These are phyloP conservation scores for Trichoderma sp. DNA, from an alignment of 2,329 filamentous ascomycete species.

Conservation along the genomic window DNA sequence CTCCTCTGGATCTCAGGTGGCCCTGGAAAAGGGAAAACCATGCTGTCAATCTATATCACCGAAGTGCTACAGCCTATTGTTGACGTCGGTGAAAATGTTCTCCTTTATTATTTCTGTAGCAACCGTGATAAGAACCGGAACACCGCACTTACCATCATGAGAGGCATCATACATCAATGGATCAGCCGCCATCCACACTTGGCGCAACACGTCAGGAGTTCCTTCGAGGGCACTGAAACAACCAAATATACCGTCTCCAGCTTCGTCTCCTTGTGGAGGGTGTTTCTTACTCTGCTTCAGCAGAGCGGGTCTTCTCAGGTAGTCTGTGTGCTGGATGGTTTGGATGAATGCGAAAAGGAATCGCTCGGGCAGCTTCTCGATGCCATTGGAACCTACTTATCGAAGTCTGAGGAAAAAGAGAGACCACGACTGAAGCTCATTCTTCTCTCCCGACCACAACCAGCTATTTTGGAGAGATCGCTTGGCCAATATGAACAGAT, in stretches of 20 bases:
- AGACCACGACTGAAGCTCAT: slow-evolving; percentile 2
- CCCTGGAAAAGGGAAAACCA: slow-evolving; percentile 7
- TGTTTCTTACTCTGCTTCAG: slow-evolving; percentile 1
- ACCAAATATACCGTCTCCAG: slow-evolving; percentile 6
- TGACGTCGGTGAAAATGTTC: background rate
- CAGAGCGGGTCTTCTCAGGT: background rate
- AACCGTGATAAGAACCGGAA: slow-evolving; percentile 6
- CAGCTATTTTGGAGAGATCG: background rate
- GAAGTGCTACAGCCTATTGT: background rate
- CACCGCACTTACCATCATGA: slow-evolving; percentile 1
- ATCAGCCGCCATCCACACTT: background rate
- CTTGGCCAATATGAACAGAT: background rate
- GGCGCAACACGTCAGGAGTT: background rate
- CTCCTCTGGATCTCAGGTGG: slow-evolving; percentile 4
- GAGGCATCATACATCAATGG: slow-evolving; percentile 16
- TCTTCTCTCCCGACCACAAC: background rate
- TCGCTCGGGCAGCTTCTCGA: slow-evolving; percentile 4
- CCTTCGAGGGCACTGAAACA: slow-evolving; percentile 8
- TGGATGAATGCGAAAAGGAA: slow-evolving; percentile 13
- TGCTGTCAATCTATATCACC: slow-evolving; percentile 5
- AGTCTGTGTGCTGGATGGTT: slow-evolving; percentile 5
- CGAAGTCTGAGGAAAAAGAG: background rate
- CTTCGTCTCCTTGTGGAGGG: slow-evolving; percentile 5
- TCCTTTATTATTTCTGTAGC: slow-evolving; percentile 7
- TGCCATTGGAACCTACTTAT: background rate